Percentiles rank a stretch among this genome's conserved stretches.
Evolutionary conservation across 2,329 filamentous ascomycete species (phyloP).

Genomic region (Pestalotiopsis sp.): DNA sequence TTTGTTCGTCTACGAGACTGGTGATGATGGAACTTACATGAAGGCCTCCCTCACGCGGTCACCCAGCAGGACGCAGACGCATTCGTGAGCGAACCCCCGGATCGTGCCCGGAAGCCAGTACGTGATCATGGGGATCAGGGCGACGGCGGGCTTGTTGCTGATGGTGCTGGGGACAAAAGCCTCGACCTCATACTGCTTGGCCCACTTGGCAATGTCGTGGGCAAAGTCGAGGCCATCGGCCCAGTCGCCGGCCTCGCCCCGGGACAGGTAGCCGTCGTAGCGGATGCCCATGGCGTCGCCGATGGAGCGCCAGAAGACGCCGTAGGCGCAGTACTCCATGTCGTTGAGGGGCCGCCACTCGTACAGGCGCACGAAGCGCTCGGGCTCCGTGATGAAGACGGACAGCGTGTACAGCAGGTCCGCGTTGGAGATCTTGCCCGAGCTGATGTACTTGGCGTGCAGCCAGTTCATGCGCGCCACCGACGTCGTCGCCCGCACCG

Average conservation of each 20-base stretch:
- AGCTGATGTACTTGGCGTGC: constrained; percentile 34
- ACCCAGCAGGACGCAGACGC: constrained; percentile 64
- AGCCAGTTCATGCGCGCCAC: constrained; percentile 42
- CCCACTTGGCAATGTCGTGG: constrained; percentile 51
- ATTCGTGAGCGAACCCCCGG: constrained; percentile 49
- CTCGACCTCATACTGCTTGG: constrained; percentile 58
- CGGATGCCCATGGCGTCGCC: constrained; percentile 71
- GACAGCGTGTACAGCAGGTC: constrained; percentile 43
- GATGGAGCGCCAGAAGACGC: constrained; percentile 71
- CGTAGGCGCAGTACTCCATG: constrained; percentile 69
- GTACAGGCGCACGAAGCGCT: constrained; percentile 63
- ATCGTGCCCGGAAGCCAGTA: constrained; percentile 51
- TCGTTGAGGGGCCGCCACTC: constrained; percentile 73
- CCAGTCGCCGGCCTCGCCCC: constrained; percentile 35
- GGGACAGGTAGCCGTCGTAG: constrained; percentile 42
- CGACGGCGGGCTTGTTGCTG: constrained; percentile 56
- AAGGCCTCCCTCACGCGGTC: constrained; percentile 67
- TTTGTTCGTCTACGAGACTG: background rate
- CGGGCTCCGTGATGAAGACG: constrained; percentile 68
- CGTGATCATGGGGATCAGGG: constrained; percentile 63
- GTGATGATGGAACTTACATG: constrained; percentile 46
- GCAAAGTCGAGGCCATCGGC: constrained; percentile 54
- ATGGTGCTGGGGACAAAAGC: constrained; percentile 57
- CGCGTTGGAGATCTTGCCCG: constrained; percentile 38
- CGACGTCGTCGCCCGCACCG: constrained; percentile 34